Evolutionary conservation across 2,329 filamentous ascomycete species (phyloP).

Genomic region (Ceratocystis lukuohia): DNA sequence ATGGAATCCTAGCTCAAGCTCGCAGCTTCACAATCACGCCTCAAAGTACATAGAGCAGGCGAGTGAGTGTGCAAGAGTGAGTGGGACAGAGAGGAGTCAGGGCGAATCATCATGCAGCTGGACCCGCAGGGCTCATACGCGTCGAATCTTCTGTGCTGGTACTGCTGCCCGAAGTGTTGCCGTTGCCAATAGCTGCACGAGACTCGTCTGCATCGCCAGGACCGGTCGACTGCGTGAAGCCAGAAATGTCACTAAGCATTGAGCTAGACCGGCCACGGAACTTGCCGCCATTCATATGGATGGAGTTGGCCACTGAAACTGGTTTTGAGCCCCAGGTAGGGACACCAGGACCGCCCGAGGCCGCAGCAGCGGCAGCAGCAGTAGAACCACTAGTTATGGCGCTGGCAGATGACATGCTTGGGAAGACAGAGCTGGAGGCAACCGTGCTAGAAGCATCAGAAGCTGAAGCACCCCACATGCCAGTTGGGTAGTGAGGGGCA

Average conservation of each 20-base stretch:
- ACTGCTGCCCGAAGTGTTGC: conserved; percentile 7
- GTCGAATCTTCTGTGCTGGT: conserved; percentile 2
- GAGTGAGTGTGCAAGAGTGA: background rate
- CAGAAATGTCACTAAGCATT: conserved; percentile 55
- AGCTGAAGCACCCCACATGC: conserved; percentile 27
- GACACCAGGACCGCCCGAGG: background rate
- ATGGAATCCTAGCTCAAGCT: background rate
- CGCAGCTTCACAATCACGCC: background rate
- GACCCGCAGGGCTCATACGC: conserved; percentile 3
- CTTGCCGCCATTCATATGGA: conserved; percentile 27
- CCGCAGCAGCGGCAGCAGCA: background rate
- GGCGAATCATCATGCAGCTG: background rate
- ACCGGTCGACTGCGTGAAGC: conserved; percentile 49
- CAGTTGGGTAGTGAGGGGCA: conserved; percentile 26
- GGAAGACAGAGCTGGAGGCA: background rate
- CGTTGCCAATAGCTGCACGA: background rate
- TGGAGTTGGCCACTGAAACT: background rate
- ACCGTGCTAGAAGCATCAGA: background rate
- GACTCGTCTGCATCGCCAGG: conserved; percentile 29
- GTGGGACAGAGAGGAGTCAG: background rate
- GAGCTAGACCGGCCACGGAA: conserved; percentile 48
- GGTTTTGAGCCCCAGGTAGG: background rate
- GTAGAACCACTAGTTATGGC: background rate
- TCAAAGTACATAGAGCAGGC: background rate
- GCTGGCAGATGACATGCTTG: background rate